Evolutionary conservation across 192 early-diverging fungal genomes (phyloP), one percentile per base, ranked within the genome.

Genomic region (Endogone sp.): DNA sequence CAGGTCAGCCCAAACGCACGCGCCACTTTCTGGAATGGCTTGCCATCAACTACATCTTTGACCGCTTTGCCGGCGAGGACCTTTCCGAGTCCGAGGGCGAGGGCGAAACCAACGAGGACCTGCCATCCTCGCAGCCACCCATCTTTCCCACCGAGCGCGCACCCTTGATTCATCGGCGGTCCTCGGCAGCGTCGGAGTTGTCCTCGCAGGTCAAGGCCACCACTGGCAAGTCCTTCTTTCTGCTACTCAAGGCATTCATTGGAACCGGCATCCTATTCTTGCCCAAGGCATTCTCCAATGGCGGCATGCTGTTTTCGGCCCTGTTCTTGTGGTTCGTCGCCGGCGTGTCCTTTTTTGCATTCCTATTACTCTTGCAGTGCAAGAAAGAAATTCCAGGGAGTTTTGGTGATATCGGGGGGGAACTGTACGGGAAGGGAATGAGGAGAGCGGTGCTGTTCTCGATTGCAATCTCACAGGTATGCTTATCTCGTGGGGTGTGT

Each of bases 231-330:
- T 77, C 83, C 9, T 13, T 82, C 3, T 79, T 79, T 44, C 70
- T 86, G 64, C 56, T 86, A 22, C 76, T 86, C 63, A 84, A 93
- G 68, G 78, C 92, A 1, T 93, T 92, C 77, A 87, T 92, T 25
- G 89, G 87, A 25, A 87, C 83, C 23, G 90, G 90, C n/a, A 87
- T 93, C 3, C 72, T 92, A 21, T 91, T 92, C 65, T 75, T 92
- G n/a, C 90, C 90, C 32, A 84, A 84, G 54, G 90, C 88, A 0
- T 92, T 92, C 74, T 84, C 82, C 64, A 90, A 90, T 64, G 91
- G 91, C 54, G 90, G 91, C 21, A 70, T 92, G 64, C 28, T 84
- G 2, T 91, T 92, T 63, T 85, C 90, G 1, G 69, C 82, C 2
- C 20, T 86, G 11, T 66, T 85, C 29, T 86, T 92, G 84, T 84